Evolutionary conservation across 2,329 filamentous ascomycete species (phyloP).

Genomic region (Sporothrix euskadiensis): DNA sequence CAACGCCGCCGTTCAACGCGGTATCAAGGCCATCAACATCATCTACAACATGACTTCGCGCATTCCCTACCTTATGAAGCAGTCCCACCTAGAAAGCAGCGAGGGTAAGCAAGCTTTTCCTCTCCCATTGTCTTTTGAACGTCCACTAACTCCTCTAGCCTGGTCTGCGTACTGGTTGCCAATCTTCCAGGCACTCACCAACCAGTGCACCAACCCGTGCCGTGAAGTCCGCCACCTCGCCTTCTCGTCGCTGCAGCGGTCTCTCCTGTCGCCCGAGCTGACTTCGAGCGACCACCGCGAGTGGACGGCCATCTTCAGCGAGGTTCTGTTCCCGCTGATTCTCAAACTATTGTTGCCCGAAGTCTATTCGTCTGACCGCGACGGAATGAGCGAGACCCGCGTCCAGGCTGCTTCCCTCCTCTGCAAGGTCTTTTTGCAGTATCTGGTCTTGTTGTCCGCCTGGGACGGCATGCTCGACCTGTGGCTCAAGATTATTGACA

Average conservation of each 20-base stretch:
- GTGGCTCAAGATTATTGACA: constrained; percentile 88
- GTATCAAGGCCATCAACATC: constrained; percentile 75
- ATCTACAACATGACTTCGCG: constrained; percentile 80
- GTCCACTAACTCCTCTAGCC: constrained; percentile 51
- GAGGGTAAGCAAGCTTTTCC: constrained; percentile 59
- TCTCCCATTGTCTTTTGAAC: constrained; percentile 27
- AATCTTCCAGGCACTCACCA: constrained; percentile 83
- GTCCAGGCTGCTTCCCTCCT: constrained; percentile 88
- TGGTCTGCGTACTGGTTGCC: constrained; percentile 99
- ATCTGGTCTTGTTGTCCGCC: constrained; percentile 78
- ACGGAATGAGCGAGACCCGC: constrained; percentile 93
- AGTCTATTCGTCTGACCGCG: constrained; percentile 84
- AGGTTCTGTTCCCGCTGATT: constrained; percentile 91
- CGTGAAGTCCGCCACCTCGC: constrained; percentile 89
- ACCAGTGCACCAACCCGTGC: constrained; percentile 91
- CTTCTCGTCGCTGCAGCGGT: constrained; percentile 80
- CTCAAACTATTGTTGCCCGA: constrained; percentile 87
- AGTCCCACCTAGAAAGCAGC: constrained; percentile 85
- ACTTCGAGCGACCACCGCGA: constrained; percentile 81
- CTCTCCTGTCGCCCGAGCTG: constrained; percentile 80
- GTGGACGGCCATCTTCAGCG: constrained; percentile 92
- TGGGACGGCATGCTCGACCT: constrained; percentile 89
- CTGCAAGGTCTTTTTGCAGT: constrained; percentile 94
- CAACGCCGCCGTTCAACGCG: constrained; percentile 72
- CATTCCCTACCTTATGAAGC: constrained; percentile 83